Evolutionary conservation across 78 protist genomes (phyloP).

Genomic region (Dictyostelium citrinum): DNA sequence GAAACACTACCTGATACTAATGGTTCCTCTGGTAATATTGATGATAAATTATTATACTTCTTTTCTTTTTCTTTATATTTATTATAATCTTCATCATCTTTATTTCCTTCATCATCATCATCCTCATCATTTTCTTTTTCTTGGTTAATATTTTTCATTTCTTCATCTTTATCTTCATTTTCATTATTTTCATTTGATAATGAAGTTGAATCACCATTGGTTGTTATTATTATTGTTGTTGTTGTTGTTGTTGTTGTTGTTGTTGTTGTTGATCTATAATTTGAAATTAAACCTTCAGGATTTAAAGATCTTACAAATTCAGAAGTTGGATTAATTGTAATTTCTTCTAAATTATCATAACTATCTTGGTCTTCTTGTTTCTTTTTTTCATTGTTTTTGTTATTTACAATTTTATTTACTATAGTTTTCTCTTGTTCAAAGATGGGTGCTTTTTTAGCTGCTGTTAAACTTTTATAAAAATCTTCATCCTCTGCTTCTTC

Average conservation of each 20-base stretch:
- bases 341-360: background rate
- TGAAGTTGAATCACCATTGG: background rate
- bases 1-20: constrained; percentile 52
- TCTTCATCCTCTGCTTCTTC: constrained; percentile 68
- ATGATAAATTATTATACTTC: background rate
- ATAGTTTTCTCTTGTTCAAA: background rate
- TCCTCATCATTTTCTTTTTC: background rate
- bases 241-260: background rate
- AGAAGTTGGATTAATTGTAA: background rate
- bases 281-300: constrained; percentile 56
- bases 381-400: background rate
- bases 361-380: background rate
- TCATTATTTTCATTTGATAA: background rate
- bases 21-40: constrained; percentile 50
- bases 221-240: background rate
- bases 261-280: background rate
- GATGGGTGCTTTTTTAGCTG: constrained; percentile 48
- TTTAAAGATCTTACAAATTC: constrained; percentile 59
- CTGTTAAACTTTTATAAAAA: constrained; percentile 13
- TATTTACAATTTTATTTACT: background rate
- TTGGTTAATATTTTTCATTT: background rate
- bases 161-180: background rate
- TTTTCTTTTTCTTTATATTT: background rate
- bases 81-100: background rate
- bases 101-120: background rate